A percentile compares a stretch with the other conserved stretches of the same genome.
phyloP scores from a whole-genome alignment of 441 rosid genomes.

The Hura crepitans region DNA sequence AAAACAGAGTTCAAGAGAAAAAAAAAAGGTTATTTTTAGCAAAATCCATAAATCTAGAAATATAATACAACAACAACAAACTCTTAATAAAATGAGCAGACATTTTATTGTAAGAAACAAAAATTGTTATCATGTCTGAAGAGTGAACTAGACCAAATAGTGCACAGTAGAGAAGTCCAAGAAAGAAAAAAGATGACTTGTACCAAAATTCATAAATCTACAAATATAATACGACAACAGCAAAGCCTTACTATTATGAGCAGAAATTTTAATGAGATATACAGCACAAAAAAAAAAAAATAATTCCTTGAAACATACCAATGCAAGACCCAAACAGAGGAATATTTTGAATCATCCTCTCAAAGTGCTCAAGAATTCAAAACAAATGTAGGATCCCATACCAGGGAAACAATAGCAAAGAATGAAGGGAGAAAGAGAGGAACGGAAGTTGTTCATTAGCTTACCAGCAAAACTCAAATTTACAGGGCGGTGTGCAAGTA shows the following conservation, averaged over 20 bases:
- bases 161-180: neutral
- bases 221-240: too few relatives aligned
- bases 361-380: neutral
- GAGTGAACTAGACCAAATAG: neutral
- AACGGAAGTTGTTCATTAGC: constrained; percentile 12
- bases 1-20: neutral
- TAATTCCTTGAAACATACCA: neutral
- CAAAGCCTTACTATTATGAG: too few relatives aligned
- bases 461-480: constrained; percentile 98
- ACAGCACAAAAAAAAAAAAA: neutral
- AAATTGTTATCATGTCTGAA: neutral
- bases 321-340: neutral
- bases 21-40: neutral
- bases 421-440: neutral
- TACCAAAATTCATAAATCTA: too few relatives aligned
- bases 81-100: too few relatives aligned
- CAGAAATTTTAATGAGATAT: neutral
- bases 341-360: neutral
- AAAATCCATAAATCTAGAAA: neutral
- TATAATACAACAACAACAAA: too few relatives aligned
- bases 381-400: neutral
- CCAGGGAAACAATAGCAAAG: too few relatives aligned
- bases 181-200: neutral
- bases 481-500: constrained; percentile 97
- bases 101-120: too few relatives aligned